phyloP scores from a whole-genome alignment of 805 yeast species.

The Alloascoidea hylecoeti region DNA sequence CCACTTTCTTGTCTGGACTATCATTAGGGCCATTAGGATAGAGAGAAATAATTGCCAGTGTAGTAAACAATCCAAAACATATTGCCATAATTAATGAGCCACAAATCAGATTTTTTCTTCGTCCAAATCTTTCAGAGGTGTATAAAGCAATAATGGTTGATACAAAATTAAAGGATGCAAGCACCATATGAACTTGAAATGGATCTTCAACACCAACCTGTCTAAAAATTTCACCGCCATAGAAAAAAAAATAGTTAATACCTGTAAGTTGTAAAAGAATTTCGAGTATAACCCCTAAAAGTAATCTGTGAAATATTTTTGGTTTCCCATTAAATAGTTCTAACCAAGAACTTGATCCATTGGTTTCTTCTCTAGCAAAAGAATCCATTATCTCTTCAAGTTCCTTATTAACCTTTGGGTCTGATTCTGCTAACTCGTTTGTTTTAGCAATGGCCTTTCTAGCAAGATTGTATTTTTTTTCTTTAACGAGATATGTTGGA shows the following conservation, averaged over 20 bases:
- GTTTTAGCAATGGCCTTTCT: slow-evolving; percentile 37
- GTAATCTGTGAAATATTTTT: slow-evolving; percentile 35
- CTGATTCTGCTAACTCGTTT: slow-evolving; percentile 47
- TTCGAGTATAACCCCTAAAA: slow-evolving; percentile 60
- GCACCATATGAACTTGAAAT: slow-evolving; percentile 19
- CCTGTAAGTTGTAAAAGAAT: slow-evolving; percentile 54
- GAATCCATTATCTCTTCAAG: slow-evolving; percentile 30
- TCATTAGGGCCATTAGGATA: too few species aligned
- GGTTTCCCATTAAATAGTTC: slow-evolving; percentile 28
- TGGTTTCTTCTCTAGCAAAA: slow-evolving; percentile 42
- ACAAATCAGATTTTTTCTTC: slow-evolving; percentile 28
- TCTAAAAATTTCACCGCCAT: slow-evolving; percentile 41
- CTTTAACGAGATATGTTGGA: slow-evolving; percentile 56
- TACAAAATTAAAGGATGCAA: slow-evolving; percentile 22
- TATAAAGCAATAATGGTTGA: slow-evolving; percentile 30
- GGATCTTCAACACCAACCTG: slow-evolving; percentile 23
- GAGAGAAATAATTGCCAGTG: slow-evolving; percentile 32
- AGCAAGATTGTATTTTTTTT: slow-evolving; percentile 43
- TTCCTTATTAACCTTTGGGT: slow-evolving; percentile 29
- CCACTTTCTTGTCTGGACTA: too few species aligned
- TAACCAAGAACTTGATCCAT: slow-evolving; percentile 35
- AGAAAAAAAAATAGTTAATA: slow-evolving; percentile 54
- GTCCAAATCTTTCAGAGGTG: slow-evolving; percentile 35
- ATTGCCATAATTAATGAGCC: slow-evolving; percentile 35
- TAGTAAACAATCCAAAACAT: slow-evolving; percentile 36